Evolutionary conservation across 306 rosid species (phyloP).

Genomic region (Biancaea sappan): DNA sequence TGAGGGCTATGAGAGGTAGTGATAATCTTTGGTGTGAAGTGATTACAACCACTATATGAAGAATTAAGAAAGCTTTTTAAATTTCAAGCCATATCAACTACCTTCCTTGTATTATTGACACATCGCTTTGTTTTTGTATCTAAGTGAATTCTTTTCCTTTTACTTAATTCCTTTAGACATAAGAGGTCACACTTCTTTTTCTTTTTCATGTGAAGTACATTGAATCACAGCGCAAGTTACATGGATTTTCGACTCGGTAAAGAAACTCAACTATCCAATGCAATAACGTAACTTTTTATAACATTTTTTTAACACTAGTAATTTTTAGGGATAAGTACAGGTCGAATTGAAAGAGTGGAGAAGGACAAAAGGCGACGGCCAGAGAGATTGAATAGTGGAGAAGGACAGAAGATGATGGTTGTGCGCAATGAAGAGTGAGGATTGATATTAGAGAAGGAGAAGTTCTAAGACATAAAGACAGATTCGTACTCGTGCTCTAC

Average conservation of each 20-base stretch:
- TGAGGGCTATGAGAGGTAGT: slow-evolving; percentile 33
- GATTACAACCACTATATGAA: slow-evolving; percentile 57
- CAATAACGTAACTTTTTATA: no score
- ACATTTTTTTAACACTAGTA: no score
- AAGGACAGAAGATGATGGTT: no score
- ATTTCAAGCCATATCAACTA: background rate
- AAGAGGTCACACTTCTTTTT: background rate
- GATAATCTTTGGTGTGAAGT: slow-evolving; percentile 44
- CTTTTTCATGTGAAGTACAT: background rate
- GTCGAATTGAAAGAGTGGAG: no score
- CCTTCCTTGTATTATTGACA: slow-evolving; percentile 52
- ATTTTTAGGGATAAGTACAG: no score
- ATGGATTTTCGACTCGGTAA: background rate
- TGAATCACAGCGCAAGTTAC: background rate
- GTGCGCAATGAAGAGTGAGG: no score
- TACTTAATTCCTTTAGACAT: background rate
- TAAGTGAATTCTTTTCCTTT: slow-evolving; percentile 27
- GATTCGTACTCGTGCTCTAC: no score
- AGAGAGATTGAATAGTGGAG: no score
- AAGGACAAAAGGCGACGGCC: no score
- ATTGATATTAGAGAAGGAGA: no score
- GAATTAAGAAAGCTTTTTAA: slow-evolving; percentile 37
- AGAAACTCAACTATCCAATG: no score
- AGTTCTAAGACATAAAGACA: no score
- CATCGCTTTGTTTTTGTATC: slow-evolving; percentile 38